Percentiles rank a stretch among this genome's conserved stretches.
Conservation (phyloP, 768 basidiomycete genomes). For the Hygrocybe punicea region DNA sequence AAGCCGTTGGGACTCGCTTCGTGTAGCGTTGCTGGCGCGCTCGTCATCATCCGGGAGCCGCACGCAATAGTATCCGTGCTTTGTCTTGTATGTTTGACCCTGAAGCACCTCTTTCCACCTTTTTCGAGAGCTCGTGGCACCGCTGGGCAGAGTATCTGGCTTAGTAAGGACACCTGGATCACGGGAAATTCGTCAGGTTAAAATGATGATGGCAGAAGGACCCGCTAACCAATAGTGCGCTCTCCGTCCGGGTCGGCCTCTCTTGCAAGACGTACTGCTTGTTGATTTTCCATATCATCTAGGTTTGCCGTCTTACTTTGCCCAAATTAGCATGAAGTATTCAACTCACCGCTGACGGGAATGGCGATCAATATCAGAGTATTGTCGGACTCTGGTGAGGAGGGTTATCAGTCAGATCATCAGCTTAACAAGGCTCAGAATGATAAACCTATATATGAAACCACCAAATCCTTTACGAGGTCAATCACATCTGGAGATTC, state of each 20-base stretch:
- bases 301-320: background rate
- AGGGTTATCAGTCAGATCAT: background rate
- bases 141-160: slow-evolving; percentile 51
- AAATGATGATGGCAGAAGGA: background rate
- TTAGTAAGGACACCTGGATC: slow-evolving; percentile 64
- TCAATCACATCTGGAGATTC: slow-evolving; percentile 38
- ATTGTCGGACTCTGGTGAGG: slow-evolving; percentile 31
- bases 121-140: slow-evolving; percentile 39
- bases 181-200: background rate
- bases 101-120: slow-evolving; percentile 53
- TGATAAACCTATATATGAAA: slow-evolving; percentile 37
- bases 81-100: slow-evolving; percentile 44
- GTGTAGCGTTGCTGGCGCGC: slow-evolving; percentile 38
- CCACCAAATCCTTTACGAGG: slow-evolving; percentile 49
- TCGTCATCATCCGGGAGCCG: slow-evolving; percentile 61
- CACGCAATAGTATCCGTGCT: slow-evolving; percentile 63
- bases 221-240: slow-evolving; percentile 58
- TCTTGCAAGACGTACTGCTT: slow-evolving; percentile 51
- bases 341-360: slow-evolving; percentile 54
- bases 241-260: slow-evolving; percentile 51
- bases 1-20: slow-evolving; percentile 34
- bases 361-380: slow-evolving; percentile 64
- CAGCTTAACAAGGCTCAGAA: slow-evolving; percentile 1
- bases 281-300: slow-evolving; percentile 71
- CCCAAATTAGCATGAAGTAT: background rate